Evolutionary conservation across 768 basidiomycete species (phyloP), one percentile per base, ranked within the genome.

Genomic region (Terana coerulea): DNA sequence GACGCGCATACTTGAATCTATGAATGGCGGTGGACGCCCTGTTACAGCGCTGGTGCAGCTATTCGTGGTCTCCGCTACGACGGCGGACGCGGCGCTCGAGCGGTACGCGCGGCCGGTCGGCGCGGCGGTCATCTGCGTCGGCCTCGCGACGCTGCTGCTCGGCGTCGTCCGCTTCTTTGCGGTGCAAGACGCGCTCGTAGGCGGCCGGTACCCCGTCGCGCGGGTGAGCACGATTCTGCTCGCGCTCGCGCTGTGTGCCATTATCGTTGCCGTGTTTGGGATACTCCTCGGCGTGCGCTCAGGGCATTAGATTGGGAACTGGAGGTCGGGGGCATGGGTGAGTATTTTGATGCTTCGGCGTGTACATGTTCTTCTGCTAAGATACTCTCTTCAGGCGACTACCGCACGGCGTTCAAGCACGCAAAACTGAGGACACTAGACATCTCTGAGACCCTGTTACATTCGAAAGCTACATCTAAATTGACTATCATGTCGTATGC

Each of bases 11-110:
- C 40, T 8, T 14, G n/a, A n/a, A 15, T 3, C 24, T 22, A n/a
- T n/a, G n/a, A n/a, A n/a, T n/a, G n/a, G n/a, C n/a, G n/a, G n/a
- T n/a, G n/a, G n/a, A n/a, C n/a, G n/a, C n/a, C n/a, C n/a, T n/a
- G n/a, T n/a, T n/a, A 15, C 49, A 75, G 78, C 74, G 1, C 68
- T 79, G 1, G 72, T 75, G 2, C 78, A 79, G 54, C 61, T 79
- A 12, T 74, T 79, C 62, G 71, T 67, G 3, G 66, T 79, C 26
- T 64, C 73, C 5, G 53, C 50, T 24, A 54, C 53, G 45, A 63
- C 43, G 21, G 29, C 58, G 9, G 53, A 49, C 29, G 43, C 46
- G 21, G 35, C 46, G 48, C 52, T 66, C 44, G 30, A 60, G 52
- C 53, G 55, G 14, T 67, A 63, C 42, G 69, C 74, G 5, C 68